phyloP scores from a whole-genome alignment of 257 asterid species.

The Primulina tabacum region DNA sequence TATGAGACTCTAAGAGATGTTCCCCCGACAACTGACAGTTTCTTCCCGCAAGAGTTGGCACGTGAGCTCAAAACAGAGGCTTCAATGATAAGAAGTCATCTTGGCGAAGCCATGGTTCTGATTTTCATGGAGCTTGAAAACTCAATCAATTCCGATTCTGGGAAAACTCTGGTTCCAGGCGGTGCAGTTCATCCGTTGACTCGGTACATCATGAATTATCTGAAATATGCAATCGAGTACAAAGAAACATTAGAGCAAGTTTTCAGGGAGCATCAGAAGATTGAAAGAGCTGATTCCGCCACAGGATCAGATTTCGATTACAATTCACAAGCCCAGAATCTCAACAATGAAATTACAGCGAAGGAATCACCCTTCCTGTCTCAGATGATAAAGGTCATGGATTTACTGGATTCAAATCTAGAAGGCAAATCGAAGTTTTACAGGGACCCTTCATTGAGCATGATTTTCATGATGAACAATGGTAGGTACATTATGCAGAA shows the following conservation, averaged over 20 bases:
- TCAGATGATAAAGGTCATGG: conserved; percentile 59
- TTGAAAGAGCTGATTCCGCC: conserved; percentile 56
- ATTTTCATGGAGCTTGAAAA: conserved; percentile 63
- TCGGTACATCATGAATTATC: conserved; percentile 64
- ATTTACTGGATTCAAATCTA: conserved; percentile 54
- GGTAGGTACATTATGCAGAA: conserved; percentile 83
- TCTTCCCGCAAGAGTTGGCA: conserved; percentile 31
- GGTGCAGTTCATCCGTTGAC: conserved; percentile 92
- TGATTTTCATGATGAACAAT: conserved; percentile 95
- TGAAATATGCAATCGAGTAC: conserved; percentile 50
- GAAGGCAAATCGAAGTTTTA: conserved; percentile 72
- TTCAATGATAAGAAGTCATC: conserved; percentile 43
- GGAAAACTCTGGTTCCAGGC: conserved; percentile 65
- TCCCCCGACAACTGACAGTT: conserved; percentile 25
- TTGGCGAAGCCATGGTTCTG: conserved; percentile 61
- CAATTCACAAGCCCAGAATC: conserved; percentile 27
- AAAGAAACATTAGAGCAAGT: conserved; percentile 65
- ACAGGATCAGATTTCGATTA: conserved; percentile 36
- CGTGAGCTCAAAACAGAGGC: conserved; percentile 57
- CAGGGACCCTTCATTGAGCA: conserved; percentile 56
- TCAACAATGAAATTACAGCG: background rate
- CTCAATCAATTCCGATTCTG: conserved; percentile 64
- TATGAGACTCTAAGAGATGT: conserved; percentile 64
- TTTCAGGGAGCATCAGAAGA: conserved; percentile 60
- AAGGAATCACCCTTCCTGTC: conserved; percentile 46